These are phyloP conservation scores for Pythium insidiosum DNA, from an alignment of 352 stramenopile genomes.

Conservation along the genomic window DNA sequence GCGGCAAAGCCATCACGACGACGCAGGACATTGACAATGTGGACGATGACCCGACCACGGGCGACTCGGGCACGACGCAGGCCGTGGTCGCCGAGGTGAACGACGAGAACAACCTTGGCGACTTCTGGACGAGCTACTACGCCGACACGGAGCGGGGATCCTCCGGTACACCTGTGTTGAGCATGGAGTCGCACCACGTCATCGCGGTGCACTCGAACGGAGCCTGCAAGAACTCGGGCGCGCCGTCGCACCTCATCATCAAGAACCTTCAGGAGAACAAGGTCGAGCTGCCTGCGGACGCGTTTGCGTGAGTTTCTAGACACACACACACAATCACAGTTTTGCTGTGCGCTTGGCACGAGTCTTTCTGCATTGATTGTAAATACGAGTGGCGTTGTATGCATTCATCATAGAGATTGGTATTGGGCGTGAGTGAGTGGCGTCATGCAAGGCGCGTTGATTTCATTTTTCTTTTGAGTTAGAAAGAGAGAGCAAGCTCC, in stretches of 20 bases:
- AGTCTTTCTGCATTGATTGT: too few relatives aligned
- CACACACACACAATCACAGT: too few relatives aligned
- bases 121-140: constrained; percentile 24
- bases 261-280: constrained; percentile 26
- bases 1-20: constrained; percentile 22
- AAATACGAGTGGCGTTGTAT: too few relatives aligned
- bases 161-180: constrained; percentile 21
- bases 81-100: constrained; percentile 15
- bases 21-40: constrained; percentile 21
- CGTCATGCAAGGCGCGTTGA: too few relatives aligned
- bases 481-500: not conserved
- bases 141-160: constrained; percentile 25
- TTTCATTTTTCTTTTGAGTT: too few relatives aligned
- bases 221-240: constrained; percentile 21
- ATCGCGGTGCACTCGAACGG: constrained; percentile 25
- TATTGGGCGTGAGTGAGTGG: too few relatives aligned
- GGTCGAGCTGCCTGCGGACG: constrained; percentile 20
- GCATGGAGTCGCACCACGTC: constrained; percentile 13
- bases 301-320: too few relatives aligned
- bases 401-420: too few relatives aligned
- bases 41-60: constrained; percentile 21
- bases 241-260: constrained; percentile 31
- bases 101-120: constrained; percentile 16
- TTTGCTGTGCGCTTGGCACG: too few relatives aligned
- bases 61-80: constrained; percentile 1